Conservation (phyloP, 2,329 filamentous ascomycete species). For the Periconia sp. region DNA sequence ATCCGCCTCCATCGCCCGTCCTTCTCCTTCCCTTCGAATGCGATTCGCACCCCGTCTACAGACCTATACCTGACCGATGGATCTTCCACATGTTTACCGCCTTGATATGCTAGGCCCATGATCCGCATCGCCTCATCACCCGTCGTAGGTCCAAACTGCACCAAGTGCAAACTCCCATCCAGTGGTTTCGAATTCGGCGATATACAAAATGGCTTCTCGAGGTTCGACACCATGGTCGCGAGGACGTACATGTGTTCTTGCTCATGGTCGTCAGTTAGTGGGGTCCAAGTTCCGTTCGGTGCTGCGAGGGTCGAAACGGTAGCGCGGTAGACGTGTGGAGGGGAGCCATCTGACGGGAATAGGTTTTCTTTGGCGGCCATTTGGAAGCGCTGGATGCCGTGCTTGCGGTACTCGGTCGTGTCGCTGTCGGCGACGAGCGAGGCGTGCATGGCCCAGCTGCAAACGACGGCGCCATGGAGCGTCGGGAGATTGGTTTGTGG, state of each 20-base stretch:
- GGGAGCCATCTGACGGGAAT: constrained; percentile 55
- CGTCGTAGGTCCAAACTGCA: constrained; percentile 71
- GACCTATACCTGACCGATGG: constrained; percentile 67
- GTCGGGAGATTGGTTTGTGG: constrained; percentile 23
- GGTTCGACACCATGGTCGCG: constrained; percentile 72
- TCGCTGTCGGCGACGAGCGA: constrained; percentile 89
- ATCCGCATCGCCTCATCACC: constrained; percentile 72
- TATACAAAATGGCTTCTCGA: constrained; percentile 81
- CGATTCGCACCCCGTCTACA: constrained; percentile 67
- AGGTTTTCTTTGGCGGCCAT: constrained; percentile 81
- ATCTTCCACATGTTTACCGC: constrained; percentile 58
- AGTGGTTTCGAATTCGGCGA: constrained; percentile 72
- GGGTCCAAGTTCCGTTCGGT: constrained; percentile 25
- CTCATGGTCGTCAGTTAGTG: constrained; percentile 32
- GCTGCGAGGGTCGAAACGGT: constrained; percentile 48
- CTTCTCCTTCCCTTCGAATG: constrained; percentile 59
- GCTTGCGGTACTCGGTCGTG: constrained; percentile 74
- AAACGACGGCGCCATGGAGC: constrained; percentile 76
- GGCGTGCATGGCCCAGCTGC: constrained; percentile 88
- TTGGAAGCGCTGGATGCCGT: constrained; percentile 76
- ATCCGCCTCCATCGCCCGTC: constrained; percentile 79
- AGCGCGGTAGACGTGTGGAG: constrained; percentile 60
- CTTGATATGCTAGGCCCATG: constrained; percentile 66
- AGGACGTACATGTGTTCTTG: constrained; percentile 74
- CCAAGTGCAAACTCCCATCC: constrained; percentile 69